phyloP scores from a whole-genome alignment of 805 yeast genomes.

The Candida piceae region DNA sequence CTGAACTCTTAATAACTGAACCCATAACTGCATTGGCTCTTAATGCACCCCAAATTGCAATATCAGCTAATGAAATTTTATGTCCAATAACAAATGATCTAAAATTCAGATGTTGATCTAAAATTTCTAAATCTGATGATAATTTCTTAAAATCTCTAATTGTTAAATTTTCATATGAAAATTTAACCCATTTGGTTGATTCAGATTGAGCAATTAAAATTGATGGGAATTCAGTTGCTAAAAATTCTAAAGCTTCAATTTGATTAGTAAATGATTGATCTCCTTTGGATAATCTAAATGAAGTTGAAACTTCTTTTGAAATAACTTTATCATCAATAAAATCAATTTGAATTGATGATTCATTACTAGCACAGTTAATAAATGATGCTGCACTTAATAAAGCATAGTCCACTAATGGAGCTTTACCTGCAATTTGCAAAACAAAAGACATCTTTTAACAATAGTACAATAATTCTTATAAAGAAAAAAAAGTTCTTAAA shows the following conservation, averaged over 20 bases:
- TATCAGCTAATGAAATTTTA: constrained; percentile 68
- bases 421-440: constrained; percentile 78
- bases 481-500: too few relatives aligned
- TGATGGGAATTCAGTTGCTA: constrained; percentile 51
- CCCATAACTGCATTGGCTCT: constrained; percentile 93
- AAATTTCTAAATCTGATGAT: constrained; percentile 67
- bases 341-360: constrained; percentile 51
- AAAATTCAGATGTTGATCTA: constrained; percentile 80
- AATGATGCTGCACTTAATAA: constrained; percentile 74
- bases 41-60: constrained; percentile 88
- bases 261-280: constrained; percentile 41
- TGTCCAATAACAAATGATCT: constrained; percentile 74
- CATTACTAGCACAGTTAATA: constrained; percentile 44
- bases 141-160: constrained; percentile 87
- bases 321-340: constrained; percentile 70
- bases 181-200: constrained; percentile 59
- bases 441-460: constrained; percentile 29
- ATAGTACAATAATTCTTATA: too few relatives aligned
- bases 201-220: constrained; percentile 33
- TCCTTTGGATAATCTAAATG: constrained; percentile 39
- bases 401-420: constrained; percentile 76
- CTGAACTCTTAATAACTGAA: constrained; percentile 79
- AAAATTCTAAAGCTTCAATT: constrained; percentile 40
- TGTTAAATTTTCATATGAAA: constrained; percentile 63
- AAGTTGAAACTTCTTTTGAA: constrained; percentile 35